phyloP scores from a whole-genome alignment of 1,284 basidiomycete genomes.

The Ganoderma sp. region DNA sequence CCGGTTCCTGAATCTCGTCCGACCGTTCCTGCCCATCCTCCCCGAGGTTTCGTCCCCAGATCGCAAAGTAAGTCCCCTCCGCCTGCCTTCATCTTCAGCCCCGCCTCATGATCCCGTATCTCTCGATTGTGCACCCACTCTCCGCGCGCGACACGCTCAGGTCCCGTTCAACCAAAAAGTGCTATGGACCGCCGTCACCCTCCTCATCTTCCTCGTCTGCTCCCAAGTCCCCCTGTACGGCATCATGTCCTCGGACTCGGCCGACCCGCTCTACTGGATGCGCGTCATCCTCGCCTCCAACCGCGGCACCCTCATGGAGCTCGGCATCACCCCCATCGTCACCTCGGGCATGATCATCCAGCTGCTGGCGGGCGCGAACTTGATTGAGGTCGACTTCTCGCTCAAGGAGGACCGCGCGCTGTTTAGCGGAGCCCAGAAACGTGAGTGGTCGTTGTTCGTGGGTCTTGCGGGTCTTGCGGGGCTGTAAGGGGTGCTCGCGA shows the following conservation, averaged over 20 bases:
- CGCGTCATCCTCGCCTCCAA: slow-evolving; percentile 98
- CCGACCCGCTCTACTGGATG: slow-evolving; percentile 99
- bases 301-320: slow-evolving; percentile 98
- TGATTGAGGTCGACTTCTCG: slow-evolving; percentile 97
- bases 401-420: slow-evolving; percentile 97
- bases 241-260: slow-evolving; percentile 98
- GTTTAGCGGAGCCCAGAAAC: slow-evolving; percentile 96
- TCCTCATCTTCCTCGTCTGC: slow-evolving; percentile 97
- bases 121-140: neutral
- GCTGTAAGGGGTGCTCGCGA: neutral
- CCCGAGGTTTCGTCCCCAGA: slow-evolving; percentile 97
- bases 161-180: slow-evolving; percentile 97
- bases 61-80: slow-evolving; percentile 72
- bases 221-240: slow-evolving; percentile 97
- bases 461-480: neutral
- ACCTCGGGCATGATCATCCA: slow-evolving; percentile 99
- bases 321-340: slow-evolving; percentile 97
- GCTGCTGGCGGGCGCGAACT: slow-evolving; percentile 94
- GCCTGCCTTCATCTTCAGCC: neutral
- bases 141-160: slow-evolving; percentile 45
- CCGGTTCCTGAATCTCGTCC: slow-evolving; percentile 94
- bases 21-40: slow-evolving; percentile 91
- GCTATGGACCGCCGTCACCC: slow-evolving; percentile 96
- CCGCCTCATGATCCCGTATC: neutral
- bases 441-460: slow-evolving; percentile 58